phyloP scores from a whole-genome alignment of 495 filamentous ascomycete genomes.

The Lophium mytilinum region DNA sequence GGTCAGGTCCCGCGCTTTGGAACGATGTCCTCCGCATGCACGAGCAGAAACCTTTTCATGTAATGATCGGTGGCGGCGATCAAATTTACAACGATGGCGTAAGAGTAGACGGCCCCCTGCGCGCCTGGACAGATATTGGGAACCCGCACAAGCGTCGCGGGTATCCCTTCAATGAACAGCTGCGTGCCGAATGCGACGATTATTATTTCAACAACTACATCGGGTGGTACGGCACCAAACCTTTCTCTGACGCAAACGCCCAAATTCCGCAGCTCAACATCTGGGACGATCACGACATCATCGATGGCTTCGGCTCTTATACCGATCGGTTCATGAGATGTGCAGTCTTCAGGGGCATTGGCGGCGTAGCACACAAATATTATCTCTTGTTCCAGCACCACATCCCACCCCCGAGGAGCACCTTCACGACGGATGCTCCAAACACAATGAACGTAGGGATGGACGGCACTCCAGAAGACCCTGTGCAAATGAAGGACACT shows the following conservation, averaged over 20 bases:
- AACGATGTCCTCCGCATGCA: constrained; percentile 76
- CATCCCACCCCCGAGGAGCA: constrained; percentile 68
- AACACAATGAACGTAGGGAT: constrained; percentile 42
- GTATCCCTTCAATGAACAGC: constrained; percentile 62
- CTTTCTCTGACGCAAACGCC: constrained; percentile 75
- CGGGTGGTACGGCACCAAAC: constrained; percentile 74
- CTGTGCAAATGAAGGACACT: constrained; percentile 57
- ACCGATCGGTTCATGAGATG: constrained; percentile 91
- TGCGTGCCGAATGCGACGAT: constrained; percentile 73
- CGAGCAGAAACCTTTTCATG: constrained; percentile 68
- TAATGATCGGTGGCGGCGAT: constrained; percentile 93
- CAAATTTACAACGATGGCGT: constrained; percentile 94
- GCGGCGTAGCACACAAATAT: constrained; percentile 59
- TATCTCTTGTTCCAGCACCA: constrained; percentile 96
- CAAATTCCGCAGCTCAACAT: constrained; percentile 89
- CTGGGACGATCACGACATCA: constrained; percentile 82
- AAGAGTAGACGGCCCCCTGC: constrained; percentile 67
- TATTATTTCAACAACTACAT: constrained; percentile 90
- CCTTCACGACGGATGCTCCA: constrained; percentile 66
- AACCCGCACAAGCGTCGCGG: constrained; percentile 77
- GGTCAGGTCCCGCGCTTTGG: constrained; percentile 77
- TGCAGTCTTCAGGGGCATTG: constrained; percentile 83
- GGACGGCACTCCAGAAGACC: constrained; percentile 50
- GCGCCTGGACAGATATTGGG: constrained; percentile 66
- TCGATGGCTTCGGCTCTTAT: constrained; percentile 87